Percentiles rank a stretch among this genome's conserved stretches.
These are phyloP conservation scores for Colletotrichum plurivorum DNA, from an alignment of 2,329 filamentous ascomycete species.

Conservation along the genomic window DNA sequence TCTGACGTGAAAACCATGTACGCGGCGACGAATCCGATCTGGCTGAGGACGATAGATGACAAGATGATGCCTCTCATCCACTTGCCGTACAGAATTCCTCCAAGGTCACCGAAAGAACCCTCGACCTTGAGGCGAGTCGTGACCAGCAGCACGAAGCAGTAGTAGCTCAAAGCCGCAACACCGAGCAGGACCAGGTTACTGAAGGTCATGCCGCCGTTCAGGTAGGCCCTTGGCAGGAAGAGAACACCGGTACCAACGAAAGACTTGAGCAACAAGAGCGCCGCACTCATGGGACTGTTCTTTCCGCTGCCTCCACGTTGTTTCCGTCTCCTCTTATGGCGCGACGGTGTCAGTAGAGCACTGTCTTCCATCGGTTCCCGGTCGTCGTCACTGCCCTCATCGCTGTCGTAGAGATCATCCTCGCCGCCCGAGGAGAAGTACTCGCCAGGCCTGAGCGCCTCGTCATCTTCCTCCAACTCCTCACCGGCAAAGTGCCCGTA, in stretches of 20 bases:
- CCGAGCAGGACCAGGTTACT: conserved; percentile 91
- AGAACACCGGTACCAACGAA: conserved; percentile 97
- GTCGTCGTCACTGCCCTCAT: conserved; percentile 70
- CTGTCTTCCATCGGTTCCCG: conserved; percentile 90
- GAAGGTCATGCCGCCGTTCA: conserved; percentile 98
- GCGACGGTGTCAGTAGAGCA: conserved; percentile 82
- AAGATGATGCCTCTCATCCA: conserved; percentile 93
- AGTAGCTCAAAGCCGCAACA: conserved; percentile 91
- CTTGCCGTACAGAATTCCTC: conserved; percentile 89
- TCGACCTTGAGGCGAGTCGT: conserved; percentile 87
- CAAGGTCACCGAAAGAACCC: conserved; percentile 98
- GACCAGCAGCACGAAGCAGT: conserved; percentile 96
- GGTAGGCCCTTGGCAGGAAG: conserved; percentile 91
- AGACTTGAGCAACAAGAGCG: conserved; percentile 91
- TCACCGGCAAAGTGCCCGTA: conserved; percentile 99
- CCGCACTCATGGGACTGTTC: conserved; percentile 83
- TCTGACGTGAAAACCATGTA: conserved; percentile 98
- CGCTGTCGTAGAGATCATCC: conserved; percentile 65
- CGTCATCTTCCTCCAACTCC: conserved; percentile 95
- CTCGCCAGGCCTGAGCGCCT: conserved; percentile 87
- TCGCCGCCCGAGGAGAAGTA: conserved; percentile 89
- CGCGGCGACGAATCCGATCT: conserved; percentile 93
- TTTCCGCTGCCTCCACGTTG: conserved; percentile 80
- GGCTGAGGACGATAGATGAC: conserved; percentile 92
- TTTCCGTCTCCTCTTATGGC: conserved; percentile 82